Evolutionary conservation across 352 stramenopile genomes (phyloP), one percentile per base, ranked within the genome.

Genomic region (Thalassiosira ordinaria): DNA sequence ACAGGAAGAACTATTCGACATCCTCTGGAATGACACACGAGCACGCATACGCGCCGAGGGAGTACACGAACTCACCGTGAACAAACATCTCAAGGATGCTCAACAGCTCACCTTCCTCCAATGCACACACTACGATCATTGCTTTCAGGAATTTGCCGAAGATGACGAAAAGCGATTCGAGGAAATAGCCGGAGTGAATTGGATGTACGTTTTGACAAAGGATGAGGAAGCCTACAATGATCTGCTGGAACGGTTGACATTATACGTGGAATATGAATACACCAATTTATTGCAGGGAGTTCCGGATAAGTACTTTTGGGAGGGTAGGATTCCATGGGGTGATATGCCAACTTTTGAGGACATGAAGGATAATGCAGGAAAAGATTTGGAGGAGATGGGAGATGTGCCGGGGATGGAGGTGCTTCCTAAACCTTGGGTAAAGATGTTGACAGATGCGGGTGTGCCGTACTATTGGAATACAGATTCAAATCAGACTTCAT

Each of bases 1-100:
- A 52, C 31, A 99, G 85, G 96, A 99, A 85, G 91, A 97, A 80
- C 87, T 98, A 61, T 99, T 99, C 85, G 96, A 98, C 76, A 95
- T 96, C 18, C 92, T 98, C 18, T 98, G 96, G 97, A 96, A 98
- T 69, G 96, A 98, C 80, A 98, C 96, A 0, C 86, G 92, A 16
- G 91, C 96, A 72, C 94, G 97, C 20, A 98, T 99, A 71, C 95
- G 97, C 14, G 92, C 92, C 56, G 82, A 95, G 78, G 95, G 97
- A 60, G 95, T 98, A 20, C 96, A 95, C 26, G 96, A 98, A 85
- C 82, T 98, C 26, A 97, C 96, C 0, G 95, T 98, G 24, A 98
- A 98, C 89, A 98, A 98, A 88, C 96, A 98, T 78, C 80, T 99
- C 29, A 94, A 95, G 8, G 92, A 98, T 80, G 96, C 98, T 51